Conservation (phyloP, 2,329 filamentous ascomycete genomes). For the Botrytis tulipae region DNA sequence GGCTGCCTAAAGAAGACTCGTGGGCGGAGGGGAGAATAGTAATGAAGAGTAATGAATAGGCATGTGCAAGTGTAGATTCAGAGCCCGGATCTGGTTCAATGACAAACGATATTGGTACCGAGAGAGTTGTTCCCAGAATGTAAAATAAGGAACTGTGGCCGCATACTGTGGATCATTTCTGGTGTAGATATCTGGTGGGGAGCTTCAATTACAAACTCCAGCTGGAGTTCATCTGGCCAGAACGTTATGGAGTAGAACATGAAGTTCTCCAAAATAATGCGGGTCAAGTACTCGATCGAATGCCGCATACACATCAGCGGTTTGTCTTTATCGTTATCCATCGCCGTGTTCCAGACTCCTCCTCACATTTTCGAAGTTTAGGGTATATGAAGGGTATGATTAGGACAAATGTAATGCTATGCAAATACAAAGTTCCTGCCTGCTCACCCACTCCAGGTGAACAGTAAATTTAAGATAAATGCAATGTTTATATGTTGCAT, state of each 20-base stretch:
- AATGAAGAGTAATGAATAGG: background rate
- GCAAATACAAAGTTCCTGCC: background rate
- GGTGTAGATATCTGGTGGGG: background rate
- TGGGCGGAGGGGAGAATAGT: background rate
- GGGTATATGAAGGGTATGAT: slow-evolving; percentile 7
- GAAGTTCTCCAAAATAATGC: background rate
- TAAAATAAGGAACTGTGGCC: background rate
- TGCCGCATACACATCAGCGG: background rate
- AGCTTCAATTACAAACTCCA: background rate
- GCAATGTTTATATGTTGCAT: background rate
- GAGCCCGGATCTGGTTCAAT: background rate
- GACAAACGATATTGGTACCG: background rate
- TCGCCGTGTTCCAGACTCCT: background rate
- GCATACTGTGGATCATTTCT: background rate
- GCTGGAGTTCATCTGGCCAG: background rate
- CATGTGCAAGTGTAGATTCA: background rate
- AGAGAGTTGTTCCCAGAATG: background rate
- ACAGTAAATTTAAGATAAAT: background rate
- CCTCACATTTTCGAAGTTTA: background rate
- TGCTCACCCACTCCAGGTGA: background rate
- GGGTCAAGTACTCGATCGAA: background rate
- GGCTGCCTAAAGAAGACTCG: background rate
- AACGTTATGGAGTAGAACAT: background rate
- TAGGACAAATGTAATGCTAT: background rate
- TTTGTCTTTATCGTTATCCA: background rate